These are phyloP conservation scores for Closterium sp. DNA, from an alignment of 139 green algal genomes.

Conservation along the genomic window DNA sequence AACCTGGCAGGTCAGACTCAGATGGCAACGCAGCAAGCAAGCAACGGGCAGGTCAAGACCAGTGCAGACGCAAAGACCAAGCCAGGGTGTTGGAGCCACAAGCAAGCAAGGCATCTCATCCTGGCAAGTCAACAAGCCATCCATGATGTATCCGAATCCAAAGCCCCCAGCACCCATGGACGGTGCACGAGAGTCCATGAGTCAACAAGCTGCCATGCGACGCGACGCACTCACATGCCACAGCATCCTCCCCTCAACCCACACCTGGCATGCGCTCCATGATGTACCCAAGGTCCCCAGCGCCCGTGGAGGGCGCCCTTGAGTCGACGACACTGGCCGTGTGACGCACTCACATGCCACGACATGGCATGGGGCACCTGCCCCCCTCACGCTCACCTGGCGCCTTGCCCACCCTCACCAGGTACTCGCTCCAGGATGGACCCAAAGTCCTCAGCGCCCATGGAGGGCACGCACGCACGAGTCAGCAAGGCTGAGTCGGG, in stretches of 20 bases:
- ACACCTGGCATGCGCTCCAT: slow-evolving; percentile 28
- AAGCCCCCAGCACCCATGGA: slow-evolving; percentile 48
- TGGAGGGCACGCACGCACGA: slow-evolving; percentile 27
- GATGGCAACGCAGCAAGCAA: no score
- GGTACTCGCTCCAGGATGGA: slow-evolving; percentile 37
- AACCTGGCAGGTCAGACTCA: slow-evolving; percentile 29
- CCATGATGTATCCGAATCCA: slow-evolving; percentile 48
- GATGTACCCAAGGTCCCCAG: slow-evolving; percentile 51
- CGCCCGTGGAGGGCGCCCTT: slow-evolving; percentile 40
- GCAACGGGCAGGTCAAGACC: no score
- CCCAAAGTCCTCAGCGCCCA: slow-evolving; percentile 48
- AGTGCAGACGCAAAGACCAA: no score
- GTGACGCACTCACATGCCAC: no score
- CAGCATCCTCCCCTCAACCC: background rate
- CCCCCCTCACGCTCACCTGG: background rate
- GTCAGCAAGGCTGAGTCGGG: no score
- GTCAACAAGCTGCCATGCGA: no score
- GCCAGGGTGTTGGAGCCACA: no score
- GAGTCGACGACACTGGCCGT: no score
- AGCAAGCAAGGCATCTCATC: no score
- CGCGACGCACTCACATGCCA: background rate
- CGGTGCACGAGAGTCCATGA: slow-evolving; percentile 13
- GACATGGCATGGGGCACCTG: no score
- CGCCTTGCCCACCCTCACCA: background rate
- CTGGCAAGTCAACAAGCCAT: no score